Conservation (phyloP, 2,329 filamentous ascomycete species). For the Chaetomium globosum region DNA sequence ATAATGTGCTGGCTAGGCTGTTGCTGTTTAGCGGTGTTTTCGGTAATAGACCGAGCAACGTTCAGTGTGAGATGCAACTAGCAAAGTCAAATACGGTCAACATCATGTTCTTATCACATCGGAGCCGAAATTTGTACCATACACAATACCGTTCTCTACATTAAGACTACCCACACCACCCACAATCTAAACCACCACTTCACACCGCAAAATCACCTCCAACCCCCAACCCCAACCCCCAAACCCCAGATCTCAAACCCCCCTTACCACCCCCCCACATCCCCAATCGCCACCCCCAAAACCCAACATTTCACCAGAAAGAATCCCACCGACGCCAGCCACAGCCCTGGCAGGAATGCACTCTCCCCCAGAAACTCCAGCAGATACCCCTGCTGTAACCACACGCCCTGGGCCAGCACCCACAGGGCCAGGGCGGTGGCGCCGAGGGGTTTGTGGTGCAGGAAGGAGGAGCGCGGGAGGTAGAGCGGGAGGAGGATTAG, state of each 20-base stretch:
- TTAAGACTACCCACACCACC: too few species aligned
- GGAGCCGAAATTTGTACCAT: background rate
- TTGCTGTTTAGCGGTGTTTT: background rate
- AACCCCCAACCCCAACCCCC: too few species aligned
- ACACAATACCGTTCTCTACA: background rate
- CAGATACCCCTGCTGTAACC: constrained; percentile 74
- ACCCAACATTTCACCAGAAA: constrained; percentile 89
- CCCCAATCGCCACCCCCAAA: constrained; percentile 74
- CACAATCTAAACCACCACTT: background rate
- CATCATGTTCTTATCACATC: background rate
- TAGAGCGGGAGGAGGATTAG: constrained; percentile 91
- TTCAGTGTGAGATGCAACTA: background rate
- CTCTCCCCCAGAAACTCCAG: constrained; percentile 80
- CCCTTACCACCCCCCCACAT: constrained; percentile 50
- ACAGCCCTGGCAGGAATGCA: constrained; percentile 84
- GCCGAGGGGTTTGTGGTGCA: constrained; percentile 63
- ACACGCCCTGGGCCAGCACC: constrained; percentile 73
- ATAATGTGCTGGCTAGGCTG: constrained; percentile 8
- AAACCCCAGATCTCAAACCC: background rate
- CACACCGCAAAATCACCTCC: background rate
- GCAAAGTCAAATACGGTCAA: background rate
- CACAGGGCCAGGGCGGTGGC: constrained; percentile 68
- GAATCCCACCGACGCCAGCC: constrained; percentile 73
- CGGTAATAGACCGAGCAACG: background rate
- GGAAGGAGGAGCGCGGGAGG: constrained; percentile 75